Evolutionary conservation across 768 basidiomycete species (phyloP), one percentile per base, ranked within the genome.

Genomic region (Flagelloscypha sp.): DNA sequence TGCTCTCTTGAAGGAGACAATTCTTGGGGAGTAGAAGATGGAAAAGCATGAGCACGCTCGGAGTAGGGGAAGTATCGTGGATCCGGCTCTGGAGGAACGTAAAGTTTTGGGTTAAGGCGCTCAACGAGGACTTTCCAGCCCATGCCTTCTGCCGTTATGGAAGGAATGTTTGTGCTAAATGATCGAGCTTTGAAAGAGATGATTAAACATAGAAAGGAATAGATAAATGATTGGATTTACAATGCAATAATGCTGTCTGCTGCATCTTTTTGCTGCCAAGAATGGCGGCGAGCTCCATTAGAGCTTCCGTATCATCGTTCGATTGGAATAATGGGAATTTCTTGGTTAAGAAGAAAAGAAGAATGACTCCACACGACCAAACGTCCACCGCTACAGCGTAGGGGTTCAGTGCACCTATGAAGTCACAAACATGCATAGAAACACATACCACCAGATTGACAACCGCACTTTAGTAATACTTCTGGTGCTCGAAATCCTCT

Each of bases 401-500:
- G 20, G 8, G 12, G 19, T 16, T 18, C 8, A 12, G 9, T 8
- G 8, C 30, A 38, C 24, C 35, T 11, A 33, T 43, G 15, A 40
- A 20, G 13, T 20, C 25, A 16, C 18, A 31, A 33, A 24, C 12
- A n/a, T 24, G 24, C 31, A 24, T 33, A 10, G 15, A 15, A 40
- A 38, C 20, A 59, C 77, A 43, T 46, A 93, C 94, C 88, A 43
- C 88, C 89, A 7, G 79, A 81, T 59, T 99, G 95, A 48, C 89
- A 84, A 3, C 76, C 76, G 48, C 95, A 99, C 56, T 98, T 99
- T 25, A 99, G 56, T 24, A 99, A 58, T 2, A 99, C 94, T 49
- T 99, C 95, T 0, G 95, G 95, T 1, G 95, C 92, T 38, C 95
- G 76, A 55, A 99, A 99, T 0, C 95, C 95, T 48, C 95, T 65